Conservation (phyloP, 2,329 filamentous ascomycete genomes). For the Aspergillus unguis region DNA sequence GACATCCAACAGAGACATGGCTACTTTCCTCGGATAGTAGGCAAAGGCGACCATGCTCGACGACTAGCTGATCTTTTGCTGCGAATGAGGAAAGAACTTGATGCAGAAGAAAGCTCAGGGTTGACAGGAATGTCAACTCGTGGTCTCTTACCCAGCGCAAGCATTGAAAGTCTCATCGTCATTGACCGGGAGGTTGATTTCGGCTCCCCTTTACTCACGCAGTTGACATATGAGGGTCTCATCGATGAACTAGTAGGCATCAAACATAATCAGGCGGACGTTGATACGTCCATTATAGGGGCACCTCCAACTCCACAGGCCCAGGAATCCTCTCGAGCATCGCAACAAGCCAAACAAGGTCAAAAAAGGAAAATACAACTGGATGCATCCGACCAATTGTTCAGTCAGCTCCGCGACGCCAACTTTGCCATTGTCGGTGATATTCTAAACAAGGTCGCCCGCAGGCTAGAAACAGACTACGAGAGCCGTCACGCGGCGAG, state of each 20-base stretch:
- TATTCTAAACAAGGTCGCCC: slow-evolving; percentile 83
- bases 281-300: slow-evolving; percentile 86
- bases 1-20: slow-evolving; percentile 86
- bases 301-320: slow-evolving; percentile 55
- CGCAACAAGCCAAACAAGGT: slow-evolving; percentile 54
- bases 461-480: slow-evolving; percentile 80
- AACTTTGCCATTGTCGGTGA: slow-evolving; percentile 95
- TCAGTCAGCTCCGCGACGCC: slow-evolving; percentile 79
- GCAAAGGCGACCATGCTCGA: slow-evolving; percentile 93
- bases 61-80: slow-evolving; percentile 80
- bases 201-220: slow-evolving; percentile 85
- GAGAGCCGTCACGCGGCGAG: slow-evolving; percentile 83
- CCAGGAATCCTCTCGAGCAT: slow-evolving; percentile 53
- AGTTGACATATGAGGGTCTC: slow-evolving; percentile 93
- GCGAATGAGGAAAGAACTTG: slow-evolving; percentile 88
- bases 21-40: slow-evolving; percentile 88
- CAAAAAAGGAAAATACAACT: slow-evolving; percentile 83
- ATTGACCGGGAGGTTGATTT: slow-evolving; percentile 95
- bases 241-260: slow-evolving; percentile 93
- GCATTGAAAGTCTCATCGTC: slow-evolving; percentile 86
- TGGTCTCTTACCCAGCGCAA: slow-evolving; percentile 78
- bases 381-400: slow-evolving; percentile 85
- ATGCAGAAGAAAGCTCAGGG: slow-evolving; percentile 69
- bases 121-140: slow-evolving; percentile 52
- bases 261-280: slow-evolving; percentile 85